Evolutionary conservation across 371 early-diverging fungal species (phyloP).

Genomic region (Mortierella sp.): DNA sequence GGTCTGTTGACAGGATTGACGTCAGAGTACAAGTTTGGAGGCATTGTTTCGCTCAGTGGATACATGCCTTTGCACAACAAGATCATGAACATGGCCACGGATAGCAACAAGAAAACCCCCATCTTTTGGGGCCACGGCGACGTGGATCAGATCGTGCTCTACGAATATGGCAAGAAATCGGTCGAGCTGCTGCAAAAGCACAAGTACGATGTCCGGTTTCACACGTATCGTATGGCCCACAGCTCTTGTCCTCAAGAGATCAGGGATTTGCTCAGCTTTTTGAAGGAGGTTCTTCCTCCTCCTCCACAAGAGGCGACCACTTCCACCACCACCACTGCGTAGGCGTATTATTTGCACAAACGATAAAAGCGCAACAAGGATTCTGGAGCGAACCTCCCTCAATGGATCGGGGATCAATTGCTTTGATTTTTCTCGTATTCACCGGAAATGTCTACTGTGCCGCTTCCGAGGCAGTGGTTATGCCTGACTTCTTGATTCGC

Average conservation of each 20-base stretch:
- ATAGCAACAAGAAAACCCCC: conserved; percentile 82
- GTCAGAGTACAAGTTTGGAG: conserved; percentile 73
- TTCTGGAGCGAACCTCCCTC: too few species aligned
- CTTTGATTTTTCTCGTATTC: too few species aligned
- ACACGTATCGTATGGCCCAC: conserved; percentile 88
- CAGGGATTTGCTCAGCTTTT: conserved; percentile 74
- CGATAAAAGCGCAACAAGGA: too few species aligned
- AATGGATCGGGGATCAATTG: too few species aligned
- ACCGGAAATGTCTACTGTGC: too few species aligned
- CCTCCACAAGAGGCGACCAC: not conserved
- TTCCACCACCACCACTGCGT: not conserved
- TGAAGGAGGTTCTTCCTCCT: conserved; percentile 63
- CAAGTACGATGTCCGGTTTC: conserved; percentile 79
- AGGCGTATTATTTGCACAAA: too few species aligned
- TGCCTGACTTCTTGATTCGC: conserved; percentile 24
- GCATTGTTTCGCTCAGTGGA: conserved; percentile 74
- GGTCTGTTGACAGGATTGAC: conserved; percentile 80
- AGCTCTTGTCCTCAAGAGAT: conserved; percentile 80
- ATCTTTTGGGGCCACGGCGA: conserved; percentile 92
- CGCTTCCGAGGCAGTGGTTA: too few species aligned
- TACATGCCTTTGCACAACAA: conserved; percentile 80
- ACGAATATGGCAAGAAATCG: conserved; percentile 76
- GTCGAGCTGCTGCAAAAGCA: conserved; percentile 69
- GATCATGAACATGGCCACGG: conserved; percentile 67
- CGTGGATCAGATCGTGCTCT: conserved; percentile 79